Evolutionary conservation across 192 early-diverging fungal species (phyloP), one percentile per base, ranked within the genome.

Genomic region (Mortierella antarctica): DNA sequence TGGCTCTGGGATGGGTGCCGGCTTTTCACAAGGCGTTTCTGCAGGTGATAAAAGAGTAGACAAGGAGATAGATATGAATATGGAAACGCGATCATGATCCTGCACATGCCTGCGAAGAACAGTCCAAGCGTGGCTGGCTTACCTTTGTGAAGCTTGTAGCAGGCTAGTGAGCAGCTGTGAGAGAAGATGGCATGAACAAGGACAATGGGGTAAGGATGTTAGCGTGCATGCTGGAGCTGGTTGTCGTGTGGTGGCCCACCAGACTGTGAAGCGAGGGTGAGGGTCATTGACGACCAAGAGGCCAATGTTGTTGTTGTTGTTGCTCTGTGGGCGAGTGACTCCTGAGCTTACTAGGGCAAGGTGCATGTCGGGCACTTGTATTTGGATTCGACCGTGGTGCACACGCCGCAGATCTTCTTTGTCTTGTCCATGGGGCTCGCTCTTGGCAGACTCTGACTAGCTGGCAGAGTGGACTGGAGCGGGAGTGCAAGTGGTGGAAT

Each of bases 131-230:
- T 55, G 21, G n/a, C 8, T 14, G 12, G 11, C 20, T 64, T 80
- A 80, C 77, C 77, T 72, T 80, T 80, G 49, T 80, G 77, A 10
- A 67, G 67, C 58, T 80, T 80, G 47, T 80, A 80, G 18, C 77
- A 80, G 12, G 45, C 70, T 67, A 80, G 52, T 48, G 77, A 80
- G 49, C 77, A 80, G 49, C 77, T 80, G 44, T 42, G 47, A 52
- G 18, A 45, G 39, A 2, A 10, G 44, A 41, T 14, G 6, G 58
- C 15, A 49, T 7, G 58, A 40, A 57, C 8, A 23, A 6, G 12
- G 18, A 41, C 5, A 40, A 12, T 14, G 31, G 0, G 47, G 6
- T 41, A 23, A 57, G 50, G 18, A 52, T 39, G 4, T 17, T 31
- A 31, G 31, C 31, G 31, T 31, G 31, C 31, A 31, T 31, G 31